These are phyloP conservation scores for Daldinia sp. DNA, from an alignment of 2,329 filamentous ascomycete species.

Conservation along the genomic window DNA sequence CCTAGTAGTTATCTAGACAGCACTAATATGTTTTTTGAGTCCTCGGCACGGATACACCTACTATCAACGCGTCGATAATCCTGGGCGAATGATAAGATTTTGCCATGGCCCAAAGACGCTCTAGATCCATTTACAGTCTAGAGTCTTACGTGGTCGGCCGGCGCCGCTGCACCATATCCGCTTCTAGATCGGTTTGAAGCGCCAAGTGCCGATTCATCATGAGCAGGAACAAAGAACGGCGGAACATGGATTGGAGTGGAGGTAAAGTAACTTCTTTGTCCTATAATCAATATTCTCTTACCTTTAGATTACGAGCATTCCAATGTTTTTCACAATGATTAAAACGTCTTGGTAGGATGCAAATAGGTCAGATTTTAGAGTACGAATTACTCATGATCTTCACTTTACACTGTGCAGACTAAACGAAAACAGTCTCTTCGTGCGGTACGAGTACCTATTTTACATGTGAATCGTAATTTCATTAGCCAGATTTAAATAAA, in stretches of 20 bases:
- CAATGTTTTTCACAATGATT: not conserved
- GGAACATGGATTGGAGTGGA: not conserved
- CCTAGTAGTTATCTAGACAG: too few species aligned
- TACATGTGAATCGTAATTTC: not conserved
- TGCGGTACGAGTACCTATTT: not conserved
- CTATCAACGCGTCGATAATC: not conserved
- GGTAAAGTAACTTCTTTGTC: not conserved
- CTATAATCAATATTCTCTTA: not conserved
- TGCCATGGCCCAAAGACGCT: constrained; percentile 2
- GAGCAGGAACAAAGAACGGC: not conserved
- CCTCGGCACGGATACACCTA: too few species aligned
- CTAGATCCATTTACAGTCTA: constrained; percentile 9
- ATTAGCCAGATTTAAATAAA: not conserved
- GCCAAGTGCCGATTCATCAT: constrained; percentile 5
- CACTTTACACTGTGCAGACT: not conserved
- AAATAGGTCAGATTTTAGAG: not conserved
- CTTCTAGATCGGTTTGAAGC: not conserved
- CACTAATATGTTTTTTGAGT: too few species aligned
- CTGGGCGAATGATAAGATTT: constrained; percentile 16
- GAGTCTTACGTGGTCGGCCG: constrained; percentile 20
- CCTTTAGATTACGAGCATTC: not conserved
- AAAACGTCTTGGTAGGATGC: not conserved
- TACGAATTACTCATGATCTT: not conserved
- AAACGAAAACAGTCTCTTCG: not conserved
- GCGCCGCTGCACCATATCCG: constrained; percentile 14